Base-by-base conservation (phyloP, 2,329 filamentous ascomycete species). In the Fusarium buxicola region DNA sequence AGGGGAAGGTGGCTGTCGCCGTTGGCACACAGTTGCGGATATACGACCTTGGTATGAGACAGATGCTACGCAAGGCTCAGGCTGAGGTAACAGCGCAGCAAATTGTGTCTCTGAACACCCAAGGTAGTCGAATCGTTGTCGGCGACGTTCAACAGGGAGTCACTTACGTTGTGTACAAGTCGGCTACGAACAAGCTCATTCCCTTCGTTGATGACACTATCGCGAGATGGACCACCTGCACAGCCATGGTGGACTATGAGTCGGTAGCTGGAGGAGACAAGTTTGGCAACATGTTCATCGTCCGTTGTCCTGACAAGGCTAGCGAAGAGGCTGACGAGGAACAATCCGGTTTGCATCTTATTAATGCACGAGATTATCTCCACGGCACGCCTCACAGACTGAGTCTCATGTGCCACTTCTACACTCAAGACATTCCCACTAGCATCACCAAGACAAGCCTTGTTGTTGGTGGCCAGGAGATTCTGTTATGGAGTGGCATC, bases 211-310 rank as follows among this genome's bases (percentile, higher is more conserved):
- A 99, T 73, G 95, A 99, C 74, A 90, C 89, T 7, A 85, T 97
- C 59, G 84, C 93, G 46, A 88, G 95, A 28, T 98, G 94, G 92
- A 96, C 92, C 2, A 96, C 92, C 1, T 91, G 91, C 67, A 90
- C 91, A 1, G 86, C 93, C 3, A 97, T 99, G 92, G 89, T 98
- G 2, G 95, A 99, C 77, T 99, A 99, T 76, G 95, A 99, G 75
- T 96, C 95, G 1, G 88, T 92, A 21, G 94, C 93, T 3, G 95
- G 94, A 31, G 94, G 94, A 31, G 95, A 99, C 80, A 98, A 97
- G 74, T 99, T 99, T 66, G 96, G 95, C 59, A 99, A 99, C 71
- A 78, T 99, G 13, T 99, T 93, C 89, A 86, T 99, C 39, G 84
- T 99, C 27, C 90, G 95, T 43, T 95, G 92, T 71, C 93, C 94